Evolutionary conservation across 225 moss, liverwort and hornwort species (phyloP).

Genomic region (Polytrichum commune): DNA sequence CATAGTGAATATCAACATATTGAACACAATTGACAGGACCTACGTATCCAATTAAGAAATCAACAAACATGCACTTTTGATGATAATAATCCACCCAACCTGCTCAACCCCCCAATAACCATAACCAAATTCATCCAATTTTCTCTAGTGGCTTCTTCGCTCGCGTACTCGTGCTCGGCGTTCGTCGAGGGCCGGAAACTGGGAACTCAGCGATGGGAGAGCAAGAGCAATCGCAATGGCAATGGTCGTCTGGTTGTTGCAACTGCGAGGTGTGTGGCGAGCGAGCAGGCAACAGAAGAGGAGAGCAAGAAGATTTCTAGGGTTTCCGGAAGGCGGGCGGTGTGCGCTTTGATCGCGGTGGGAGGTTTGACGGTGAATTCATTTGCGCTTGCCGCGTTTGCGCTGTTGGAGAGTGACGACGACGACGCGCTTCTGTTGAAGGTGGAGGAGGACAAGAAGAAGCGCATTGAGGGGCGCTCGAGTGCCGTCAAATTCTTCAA

Average conservation of each 20-base stretch:
- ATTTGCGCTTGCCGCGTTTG: constrained; percentile 40
- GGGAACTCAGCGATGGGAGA: constrained; percentile 21
- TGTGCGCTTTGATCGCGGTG: constrained; percentile 25
- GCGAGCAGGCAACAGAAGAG: constrained; percentile 19
- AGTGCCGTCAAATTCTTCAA: constrained; percentile 52
- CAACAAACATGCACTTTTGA: too few species aligned
- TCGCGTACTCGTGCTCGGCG: constrained; percentile 42
- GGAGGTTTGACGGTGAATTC: constrained; percentile 31
- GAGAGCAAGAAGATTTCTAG: constrained; percentile 1
- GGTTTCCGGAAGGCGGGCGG: constrained; percentile 43
- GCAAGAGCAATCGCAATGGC: constrained; percentile 1
- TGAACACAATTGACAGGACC: too few species aligned
- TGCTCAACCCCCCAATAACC: too few species aligned
- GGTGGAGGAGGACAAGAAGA: constrained; percentile 84
- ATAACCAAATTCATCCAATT: too few species aligned
- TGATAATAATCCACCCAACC: too few species aligned
- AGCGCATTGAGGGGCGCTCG: constrained; percentile 67
- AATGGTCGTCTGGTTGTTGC: neutral
- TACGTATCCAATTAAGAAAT: too few species aligned
- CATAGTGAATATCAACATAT: too few species aligned
- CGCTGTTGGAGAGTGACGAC: constrained; percentile 80
- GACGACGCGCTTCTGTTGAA: constrained; percentile 92
- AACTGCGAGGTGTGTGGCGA: constrained; percentile 7
- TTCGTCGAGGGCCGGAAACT: constrained; percentile 33
- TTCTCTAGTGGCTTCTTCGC: constrained; percentile 19